Percentiles rank a stretch among this genome's conserved stretches.
These are phyloP conservation scores for Salvia miltiorrhiza DNA, from an alignment of 257 asterid genomes.

Conservation along the genomic window DNA sequence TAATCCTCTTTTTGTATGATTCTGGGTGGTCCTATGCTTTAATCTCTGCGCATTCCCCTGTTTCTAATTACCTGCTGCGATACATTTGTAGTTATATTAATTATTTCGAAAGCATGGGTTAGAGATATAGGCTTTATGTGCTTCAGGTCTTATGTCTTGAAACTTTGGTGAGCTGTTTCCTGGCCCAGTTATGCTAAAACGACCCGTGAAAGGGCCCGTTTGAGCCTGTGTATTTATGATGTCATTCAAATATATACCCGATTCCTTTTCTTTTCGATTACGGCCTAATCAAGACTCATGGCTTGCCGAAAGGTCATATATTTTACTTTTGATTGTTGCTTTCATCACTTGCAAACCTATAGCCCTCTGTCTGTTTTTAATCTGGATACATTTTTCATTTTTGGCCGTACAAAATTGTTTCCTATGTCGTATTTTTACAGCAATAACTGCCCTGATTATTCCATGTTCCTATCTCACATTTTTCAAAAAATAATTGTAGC, in stretches of 20 bases:
- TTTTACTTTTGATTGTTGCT: background rate
- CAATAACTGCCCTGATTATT: conserved; percentile 7
- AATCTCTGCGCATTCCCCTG: conserved; percentile 26
- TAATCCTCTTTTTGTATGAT: conserved; percentile 10
- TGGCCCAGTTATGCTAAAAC: conserved; percentile 1
- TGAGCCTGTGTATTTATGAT: too few species aligned
- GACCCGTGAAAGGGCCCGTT: background rate
- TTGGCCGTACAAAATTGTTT: background rate
- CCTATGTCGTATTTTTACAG: background rate
- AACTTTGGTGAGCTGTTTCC: conserved; percentile 29
- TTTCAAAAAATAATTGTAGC: background rate
- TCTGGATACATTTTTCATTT: background rate
- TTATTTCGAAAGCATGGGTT: conserved; percentile 14
- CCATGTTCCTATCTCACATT: background rate
- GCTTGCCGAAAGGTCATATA: background rate
- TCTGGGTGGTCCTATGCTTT: conserved; percentile 21
- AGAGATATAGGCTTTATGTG: conserved; percentile 24
- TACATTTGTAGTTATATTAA: background rate
- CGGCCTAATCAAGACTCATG: background rate
- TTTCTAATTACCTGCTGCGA: conserved; percentile 7
- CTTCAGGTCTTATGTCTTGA: conserved; percentile 2
- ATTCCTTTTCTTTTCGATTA: background rate
- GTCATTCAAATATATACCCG: background rate
- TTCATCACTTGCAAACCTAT: background rate
- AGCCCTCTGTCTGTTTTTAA: background rate